A percentile compares a stretch with the other conserved stretches of the same genome.
phyloP scores from a whole-genome alignment of 2,329 filamentous ascomycete species.

The Xylaria sp. region DNA sequence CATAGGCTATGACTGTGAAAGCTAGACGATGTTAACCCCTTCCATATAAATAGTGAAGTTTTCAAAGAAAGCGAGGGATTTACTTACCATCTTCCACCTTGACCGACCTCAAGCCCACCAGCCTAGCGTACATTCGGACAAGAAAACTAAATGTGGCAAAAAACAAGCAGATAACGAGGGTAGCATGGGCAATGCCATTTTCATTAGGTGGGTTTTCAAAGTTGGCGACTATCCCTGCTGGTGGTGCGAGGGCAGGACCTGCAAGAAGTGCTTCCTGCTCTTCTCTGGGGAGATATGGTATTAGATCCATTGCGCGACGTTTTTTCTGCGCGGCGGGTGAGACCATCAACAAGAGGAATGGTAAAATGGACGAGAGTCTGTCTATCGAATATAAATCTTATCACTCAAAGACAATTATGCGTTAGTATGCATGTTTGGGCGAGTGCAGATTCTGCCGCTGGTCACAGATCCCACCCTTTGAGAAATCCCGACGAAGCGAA shows the following conservation, averaged over 20 bases:
- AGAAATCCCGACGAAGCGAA: constrained; percentile 4
- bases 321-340: neutral
- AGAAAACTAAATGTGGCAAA: constrained; percentile 34
- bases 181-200: constrained; percentile 34
- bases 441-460: constrained; percentile 3
- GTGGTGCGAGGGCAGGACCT: constrained; percentile 35
- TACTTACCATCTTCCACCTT: constrained; percentile 36
- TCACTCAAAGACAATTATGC: neutral
- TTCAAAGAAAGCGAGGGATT: neutral
- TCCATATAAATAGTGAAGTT: neutral
- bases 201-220: constrained; percentile 37
- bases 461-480: constrained; percentile 1
- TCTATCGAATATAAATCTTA: constrained; percentile 23
- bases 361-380: constrained; percentile 8
- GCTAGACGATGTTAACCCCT: constrained; percentile 16
- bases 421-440: neutral
- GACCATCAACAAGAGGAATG: neutral
- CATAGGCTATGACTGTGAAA: constrained; percentile 34
- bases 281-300: constrained; percentile 37
- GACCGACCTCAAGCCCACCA: constrained; percentile 24
- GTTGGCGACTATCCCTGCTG: constrained; percentile 21
- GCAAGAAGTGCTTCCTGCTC: constrained; percentile 31
- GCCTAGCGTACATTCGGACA: constrained; percentile 36
- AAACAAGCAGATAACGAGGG: constrained; percentile 31
- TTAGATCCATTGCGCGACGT: constrained; percentile 31